Percentiles rank a stretch among this genome's conserved stretches.
Conservation (phyloP, 2,329 filamentous ascomycete genomes). For the Trichoderma sp. region DNA sequence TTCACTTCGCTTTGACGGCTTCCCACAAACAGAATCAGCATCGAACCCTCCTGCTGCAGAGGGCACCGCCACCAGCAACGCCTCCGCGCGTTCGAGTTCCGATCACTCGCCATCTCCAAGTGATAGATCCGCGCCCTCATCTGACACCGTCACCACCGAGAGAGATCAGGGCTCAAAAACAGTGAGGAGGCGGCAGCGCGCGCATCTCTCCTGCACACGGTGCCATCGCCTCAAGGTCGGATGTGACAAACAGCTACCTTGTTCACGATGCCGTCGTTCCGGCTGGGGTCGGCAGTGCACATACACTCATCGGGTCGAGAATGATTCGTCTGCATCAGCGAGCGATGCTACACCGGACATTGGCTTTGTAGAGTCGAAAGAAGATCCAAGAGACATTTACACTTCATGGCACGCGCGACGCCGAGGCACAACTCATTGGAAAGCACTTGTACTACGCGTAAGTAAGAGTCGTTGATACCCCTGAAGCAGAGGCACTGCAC, state of each 20-base stretch:
- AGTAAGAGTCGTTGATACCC: not conserved
- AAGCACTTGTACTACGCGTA: not conserved
- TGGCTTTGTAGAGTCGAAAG: not conserved
- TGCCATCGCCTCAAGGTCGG: conserved; percentile 8
- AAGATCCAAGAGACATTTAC: not conserved
- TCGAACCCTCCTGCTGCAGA: not conserved
- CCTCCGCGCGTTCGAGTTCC: not conserved
- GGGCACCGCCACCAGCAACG: not conserved
- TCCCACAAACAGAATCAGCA: not conserved
- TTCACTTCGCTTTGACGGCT: not conserved
- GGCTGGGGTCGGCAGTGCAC: not conserved
- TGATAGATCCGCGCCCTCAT: not conserved
- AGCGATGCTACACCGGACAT: not conserved
- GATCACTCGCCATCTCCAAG: not conserved
- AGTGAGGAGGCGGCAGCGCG: not conserved
- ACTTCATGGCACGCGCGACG: not conserved
- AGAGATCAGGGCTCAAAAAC: not conserved
- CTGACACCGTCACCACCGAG: not conserved
- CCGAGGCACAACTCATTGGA: conserved; percentile 2
- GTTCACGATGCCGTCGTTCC: not conserved
- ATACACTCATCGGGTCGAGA: not conserved
- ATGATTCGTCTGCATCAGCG: not conserved
- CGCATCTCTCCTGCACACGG: conserved; percentile 6
- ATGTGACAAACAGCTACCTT: conserved; percentile 1
- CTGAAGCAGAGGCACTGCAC: not conserved